Evolutionary conservation across 2,329 filamentous ascomycete genomes (phyloP).

Genomic region (Xylaria hypoxylon): DNA sequence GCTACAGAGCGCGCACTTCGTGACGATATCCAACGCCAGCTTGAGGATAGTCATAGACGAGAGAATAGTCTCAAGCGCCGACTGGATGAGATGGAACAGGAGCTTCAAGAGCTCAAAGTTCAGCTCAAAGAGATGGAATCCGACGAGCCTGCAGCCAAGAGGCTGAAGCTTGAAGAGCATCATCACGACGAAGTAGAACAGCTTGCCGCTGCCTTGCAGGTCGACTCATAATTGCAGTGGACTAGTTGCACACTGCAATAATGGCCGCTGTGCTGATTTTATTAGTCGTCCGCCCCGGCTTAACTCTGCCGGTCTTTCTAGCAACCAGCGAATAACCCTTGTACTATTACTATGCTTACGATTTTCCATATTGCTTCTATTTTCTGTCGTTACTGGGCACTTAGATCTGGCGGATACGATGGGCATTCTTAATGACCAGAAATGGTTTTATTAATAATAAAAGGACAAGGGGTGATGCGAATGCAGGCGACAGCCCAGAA

Average conservation of each 20-base stretch:
- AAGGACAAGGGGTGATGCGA: constrained; percentile 34
- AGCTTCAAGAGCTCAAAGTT: constrained; percentile 53
- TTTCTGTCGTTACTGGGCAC: constrained; percentile 34
- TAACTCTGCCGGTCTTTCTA: constrained; percentile 9
- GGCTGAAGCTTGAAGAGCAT: constrained; percentile 44
- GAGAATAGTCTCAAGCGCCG: constrained; percentile 86
- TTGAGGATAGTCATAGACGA: constrained; percentile 81
- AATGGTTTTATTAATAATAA: constrained; percentile 41
- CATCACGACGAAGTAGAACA: constrained; percentile 39
- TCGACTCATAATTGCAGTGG: constrained; percentile 38
- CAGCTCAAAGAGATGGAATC: constrained; percentile 45
- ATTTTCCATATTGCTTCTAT: constrained; percentile 39
- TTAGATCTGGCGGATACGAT: constrained; percentile 35
- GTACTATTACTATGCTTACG: constrained; percentile 46
- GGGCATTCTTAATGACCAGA: constrained; percentile 34
- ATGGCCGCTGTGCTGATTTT: constrained; percentile 31
- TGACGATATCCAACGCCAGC: constrained; percentile 63
- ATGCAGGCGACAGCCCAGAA: constrained; percentile 27
- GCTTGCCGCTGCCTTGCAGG: constrained; percentile 43
- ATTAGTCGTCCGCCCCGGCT: constrained; percentile 3
- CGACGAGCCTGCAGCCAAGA: constrained; percentile 46
- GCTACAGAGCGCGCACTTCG: constrained; percentile 69
- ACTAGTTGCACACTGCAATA: constrained; percentile 14
- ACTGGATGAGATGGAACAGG: constrained; percentile 80
- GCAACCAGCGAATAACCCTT: constrained; percentile 36